Base-by-base conservation (phyloP, 106 monocot genomes). In the Apostasia shenzhenica region DNA sequence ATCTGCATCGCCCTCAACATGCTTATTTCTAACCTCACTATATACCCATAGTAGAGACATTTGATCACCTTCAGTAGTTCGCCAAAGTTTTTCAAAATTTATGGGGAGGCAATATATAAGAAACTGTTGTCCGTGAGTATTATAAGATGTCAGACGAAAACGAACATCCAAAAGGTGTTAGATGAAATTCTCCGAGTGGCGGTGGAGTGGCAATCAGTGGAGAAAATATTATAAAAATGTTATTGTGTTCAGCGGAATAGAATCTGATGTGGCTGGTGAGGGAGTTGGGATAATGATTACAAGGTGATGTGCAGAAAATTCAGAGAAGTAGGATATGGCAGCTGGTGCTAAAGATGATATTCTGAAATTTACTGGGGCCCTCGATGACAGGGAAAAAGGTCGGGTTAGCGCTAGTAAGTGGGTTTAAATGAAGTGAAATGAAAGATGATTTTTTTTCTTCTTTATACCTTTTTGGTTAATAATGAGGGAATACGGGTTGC, bases 201-300 rank as follows among this genome's bases (percentile, higher is more conserved):
- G 3, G 73, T 72, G 14, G 68, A 71, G 47, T 77, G 67, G n/a
- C 57, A 83, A 46, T 57, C 48, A 46, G 43, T 70, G 10, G 83
- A 83, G 26, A 55, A 72, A 65, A 88, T 92, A 85, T 71, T 92
- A 11, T 26, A 83, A 81, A 79, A 80, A 61, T 71, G 56, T 92
- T 26, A 88, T 92, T 51, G 83, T 88, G 51, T 92, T 92, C 73
- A 85, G 85, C 68, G 92, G 88, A 68, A 88, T 92, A 88, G 88
- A 88, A 68, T 88, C 88, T 48, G 81, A 92, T 48, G 7, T 10
- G 65, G 92, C 92, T 2, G 84, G 87, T 41, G 66, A 68, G 68
- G 41, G 10, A 6, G 10, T 2, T 89, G 88, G 88, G 84, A 84
- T 78, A 88, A 84, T n/a, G 88, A 88, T 57, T 84, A 87, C 55